These are phyloP conservation scores for Kokia cookei DNA, from an alignment of 441 rosid genomes.

Conservation along the genomic window DNA sequence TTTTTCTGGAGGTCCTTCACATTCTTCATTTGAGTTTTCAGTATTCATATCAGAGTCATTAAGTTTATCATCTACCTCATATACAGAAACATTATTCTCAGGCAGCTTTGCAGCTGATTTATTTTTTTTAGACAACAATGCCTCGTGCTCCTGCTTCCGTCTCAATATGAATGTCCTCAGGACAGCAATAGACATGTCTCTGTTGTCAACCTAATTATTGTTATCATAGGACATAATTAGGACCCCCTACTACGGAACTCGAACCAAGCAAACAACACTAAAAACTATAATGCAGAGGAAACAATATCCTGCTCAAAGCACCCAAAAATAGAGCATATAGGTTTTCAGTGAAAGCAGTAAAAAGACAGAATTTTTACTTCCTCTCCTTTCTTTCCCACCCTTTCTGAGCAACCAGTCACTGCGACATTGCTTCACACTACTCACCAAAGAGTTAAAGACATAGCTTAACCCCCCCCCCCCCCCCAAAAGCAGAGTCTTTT, in stretches of 20 bases:
- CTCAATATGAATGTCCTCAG: constrained; percentile 67
- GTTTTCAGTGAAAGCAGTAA: background rate
- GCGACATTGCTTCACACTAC: background rate
- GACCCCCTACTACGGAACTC: background rate
- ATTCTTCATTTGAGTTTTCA: constrained; percentile 44
- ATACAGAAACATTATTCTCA: constrained; percentile 38
- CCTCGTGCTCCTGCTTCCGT: constrained; percentile 74
- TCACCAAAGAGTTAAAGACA: background rate
- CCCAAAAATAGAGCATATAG: background rate
- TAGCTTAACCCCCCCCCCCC: background rate
- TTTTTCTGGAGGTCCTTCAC: constrained; percentile 31
- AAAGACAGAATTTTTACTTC: background rate
- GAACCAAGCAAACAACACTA: background rate
- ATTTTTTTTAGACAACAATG: constrained; percentile 44
- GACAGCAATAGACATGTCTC: constrained; percentile 91
- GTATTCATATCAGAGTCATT: constrained; percentile 18
- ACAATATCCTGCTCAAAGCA: background rate
- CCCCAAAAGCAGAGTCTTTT: background rate
- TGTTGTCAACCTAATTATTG: constrained; percentile 71
- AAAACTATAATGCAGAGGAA: background rate
- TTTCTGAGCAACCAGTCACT: background rate
- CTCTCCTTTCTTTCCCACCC: background rate
- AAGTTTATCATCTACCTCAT: constrained; percentile 27
- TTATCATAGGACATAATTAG: constrained; percentile 1
- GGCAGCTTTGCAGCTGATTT: constrained; percentile 37